Evolutionary conservation across 164 flowering plant genomes (phyloP).

Genomic region (Nymphaea thermarum): DNA sequence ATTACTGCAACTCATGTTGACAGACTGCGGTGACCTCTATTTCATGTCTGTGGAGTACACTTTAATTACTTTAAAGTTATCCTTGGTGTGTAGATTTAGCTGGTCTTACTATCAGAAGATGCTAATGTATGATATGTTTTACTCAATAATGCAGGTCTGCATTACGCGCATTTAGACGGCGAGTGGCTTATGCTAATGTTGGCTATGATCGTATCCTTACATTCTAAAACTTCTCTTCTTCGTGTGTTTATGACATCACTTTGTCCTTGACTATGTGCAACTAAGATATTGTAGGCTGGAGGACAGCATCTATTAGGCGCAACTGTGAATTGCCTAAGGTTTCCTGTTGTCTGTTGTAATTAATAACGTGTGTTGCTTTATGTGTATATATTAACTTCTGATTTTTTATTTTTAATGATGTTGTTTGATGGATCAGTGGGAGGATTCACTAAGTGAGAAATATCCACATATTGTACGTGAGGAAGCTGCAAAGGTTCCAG

Average conservation of each 20-base stretch:
- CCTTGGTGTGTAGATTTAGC: background rate
- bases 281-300: constrained; percentile 96
- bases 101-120: background rate
- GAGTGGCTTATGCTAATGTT: constrained; percentile 87
- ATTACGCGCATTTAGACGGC: constrained; percentile 52
- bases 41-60: constrained; percentile 41
- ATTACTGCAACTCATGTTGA: constrained; percentile 81
- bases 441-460: constrained; percentile 54
- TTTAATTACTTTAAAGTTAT: too few relatives aligned
- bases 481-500: constrained; percentile 58
- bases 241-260: background rate
- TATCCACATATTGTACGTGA: constrained; percentile 88
- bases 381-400: too few relatives aligned
- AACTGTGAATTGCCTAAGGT: constrained; percentile 83
- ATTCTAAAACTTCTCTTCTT: background rate
- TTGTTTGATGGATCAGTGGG: constrained; percentile 45
- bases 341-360: background rate
- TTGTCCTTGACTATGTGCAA: background rate
- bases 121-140: background rate
- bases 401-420: background rate
- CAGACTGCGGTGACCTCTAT: constrained; percentile 47
- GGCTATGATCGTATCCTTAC: constrained; percentile 87
- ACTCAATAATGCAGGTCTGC: constrained; percentile 59
- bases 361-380: too few relatives aligned
- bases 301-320: constrained; percentile 89